Percentiles rank a stretch among this genome's conserved stretches.
These are phyloP conservation scores for Fusarium ambrosium DNA, from an alignment of 2,329 filamentous ascomycete species.

Conservation along the genomic window DNA sequence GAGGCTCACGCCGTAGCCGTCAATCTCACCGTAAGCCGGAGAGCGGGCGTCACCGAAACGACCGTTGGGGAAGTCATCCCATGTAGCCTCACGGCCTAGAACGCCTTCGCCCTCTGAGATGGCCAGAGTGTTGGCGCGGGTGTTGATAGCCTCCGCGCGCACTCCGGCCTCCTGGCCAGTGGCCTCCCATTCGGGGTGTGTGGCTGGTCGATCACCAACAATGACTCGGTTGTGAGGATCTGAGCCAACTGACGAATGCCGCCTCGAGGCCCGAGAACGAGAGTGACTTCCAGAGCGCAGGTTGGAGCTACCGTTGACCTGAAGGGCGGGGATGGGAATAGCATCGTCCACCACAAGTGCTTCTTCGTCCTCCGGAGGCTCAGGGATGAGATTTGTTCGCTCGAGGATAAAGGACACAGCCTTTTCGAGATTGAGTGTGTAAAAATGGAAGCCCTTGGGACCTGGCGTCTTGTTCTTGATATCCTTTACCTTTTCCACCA, in stretches of 20 bases:
- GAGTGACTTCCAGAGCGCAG: constrained; percentile 51
- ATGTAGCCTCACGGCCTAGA: constrained; percentile 93
- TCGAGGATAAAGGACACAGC: constrained; percentile 94
- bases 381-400: constrained; percentile 84
- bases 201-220: constrained; percentile 73
- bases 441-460: constrained; percentile 93
- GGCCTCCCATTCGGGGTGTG: constrained; percentile 76
- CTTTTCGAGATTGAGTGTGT: constrained; percentile 96
- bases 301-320: constrained; percentile 64
- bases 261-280: constrained; percentile 61
- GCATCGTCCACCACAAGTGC: constrained; percentile 63
- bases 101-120: constrained; percentile 95
- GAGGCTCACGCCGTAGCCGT: constrained; percentile 96
- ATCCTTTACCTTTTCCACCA: constrained; percentile 82
- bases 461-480: constrained; percentile 69
- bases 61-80: constrained; percentile 98
- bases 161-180: constrained; percentile 82
- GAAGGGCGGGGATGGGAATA: constrained; percentile 47
- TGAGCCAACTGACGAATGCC: constrained; percentile 84
- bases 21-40: constrained; percentile 94
- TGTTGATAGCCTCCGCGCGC: constrained; percentile 80
- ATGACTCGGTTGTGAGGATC: constrained; percentile 91
- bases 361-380: constrained; percentile 66
- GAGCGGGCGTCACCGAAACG: constrained; percentile 94
- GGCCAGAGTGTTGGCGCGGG: constrained; percentile 85